Evolutionary conservation across 257 asterid species (phyloP).

Genomic region (Plantago elongata): DNA sequence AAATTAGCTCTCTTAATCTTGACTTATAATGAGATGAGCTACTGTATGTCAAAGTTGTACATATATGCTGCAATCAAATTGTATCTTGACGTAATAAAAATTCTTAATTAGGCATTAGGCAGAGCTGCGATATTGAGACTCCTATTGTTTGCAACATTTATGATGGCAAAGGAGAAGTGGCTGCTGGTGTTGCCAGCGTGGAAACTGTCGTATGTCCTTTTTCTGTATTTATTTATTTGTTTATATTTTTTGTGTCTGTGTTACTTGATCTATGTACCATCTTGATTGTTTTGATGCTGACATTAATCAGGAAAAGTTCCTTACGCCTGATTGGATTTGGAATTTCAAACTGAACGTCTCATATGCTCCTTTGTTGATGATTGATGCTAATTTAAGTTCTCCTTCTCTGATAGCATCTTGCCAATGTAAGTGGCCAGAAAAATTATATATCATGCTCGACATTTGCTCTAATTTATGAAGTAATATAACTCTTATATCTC

Average conservation of each 20-base stretch:
- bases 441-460: not conserved
- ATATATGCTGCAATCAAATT: constrained; percentile 12
- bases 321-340: constrained; percentile 73
- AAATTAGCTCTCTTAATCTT: constrained; percentile 2
- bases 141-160: constrained; percentile 69
- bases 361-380: constrained; percentile 67
- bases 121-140: constrained; percentile 56
- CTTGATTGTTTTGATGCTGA: constrained; percentile 14
- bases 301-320: constrained; percentile 67
- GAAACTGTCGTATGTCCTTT: constrained; percentile 60
- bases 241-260: constrained; percentile 8
- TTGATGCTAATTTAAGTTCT: constrained; percentile 84
- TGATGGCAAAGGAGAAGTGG: constrained; percentile 83
- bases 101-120: constrained; percentile 61
- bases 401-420: constrained; percentile 65
- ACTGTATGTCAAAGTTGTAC: constrained; percentile 1
- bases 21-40: not conserved
- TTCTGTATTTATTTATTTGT: not conserved
- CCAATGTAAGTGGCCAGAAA: constrained; percentile 35
- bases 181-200: constrained; percentile 85
- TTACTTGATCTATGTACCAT: constrained; percentile 5
- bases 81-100: not conserved
- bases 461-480: not conserved
- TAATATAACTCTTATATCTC: not conserved
- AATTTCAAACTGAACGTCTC: constrained; percentile 50